A percentile compares a stretch with the other conserved stretches of the same genome.
These are phyloP conservation scores for Metschnikowia sp. DNA, from an alignment of 805 yeast genomes.

Conservation along the genomic window DNA sequence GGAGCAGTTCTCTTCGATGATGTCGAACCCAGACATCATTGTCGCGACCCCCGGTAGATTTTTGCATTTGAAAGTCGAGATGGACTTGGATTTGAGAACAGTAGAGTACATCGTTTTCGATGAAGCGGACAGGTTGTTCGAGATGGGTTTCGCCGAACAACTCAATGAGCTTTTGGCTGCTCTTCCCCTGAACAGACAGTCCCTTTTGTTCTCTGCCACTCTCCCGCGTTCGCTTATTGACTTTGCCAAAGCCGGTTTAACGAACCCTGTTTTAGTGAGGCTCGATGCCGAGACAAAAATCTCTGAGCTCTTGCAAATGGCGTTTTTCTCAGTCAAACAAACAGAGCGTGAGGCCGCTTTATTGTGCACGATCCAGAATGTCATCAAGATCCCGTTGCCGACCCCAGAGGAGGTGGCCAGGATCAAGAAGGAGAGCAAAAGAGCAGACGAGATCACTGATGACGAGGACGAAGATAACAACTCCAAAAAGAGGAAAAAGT, in stretches of 20 bases:
- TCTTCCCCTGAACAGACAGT: constrained; percentile 79
- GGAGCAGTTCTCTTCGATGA: constrained; percentile 90
- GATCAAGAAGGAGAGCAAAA: constrained; percentile 51
- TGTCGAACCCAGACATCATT: constrained; percentile 89
- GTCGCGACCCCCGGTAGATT: constrained; percentile 98
- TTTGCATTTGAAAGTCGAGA: constrained; percentile 91
- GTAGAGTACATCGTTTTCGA: constrained; percentile 92
- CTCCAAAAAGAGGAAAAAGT: constrained; percentile 30
- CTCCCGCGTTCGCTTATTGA: constrained; percentile 89
- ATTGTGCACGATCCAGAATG: constrained; percentile 71
- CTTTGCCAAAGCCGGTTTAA: constrained; percentile 94
- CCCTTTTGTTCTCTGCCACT: constrained; percentile 90
- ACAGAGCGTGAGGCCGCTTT: constrained; percentile 89
- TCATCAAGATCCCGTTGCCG: constrained; percentile 80
- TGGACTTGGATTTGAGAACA: constrained; percentile 78
- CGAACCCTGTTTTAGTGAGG: constrained; percentile 88
- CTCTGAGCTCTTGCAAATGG: constrained; percentile 88
- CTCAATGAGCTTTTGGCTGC: constrained; percentile 83
- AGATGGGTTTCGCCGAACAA: constrained; percentile 94
- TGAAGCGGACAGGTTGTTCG: constrained; percentile 95
- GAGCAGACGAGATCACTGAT: constrained; percentile 41
- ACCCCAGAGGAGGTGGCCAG: constrained; percentile 61
- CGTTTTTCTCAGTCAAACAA: constrained; percentile 74
- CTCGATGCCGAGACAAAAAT: constrained; percentile 90
- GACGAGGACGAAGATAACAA: constrained; percentile 32